These are phyloP conservation scores for Lojkania enalia DNA, from an alignment of 2,329 filamentous ascomycete genomes.

Conservation along the genomic window DNA sequence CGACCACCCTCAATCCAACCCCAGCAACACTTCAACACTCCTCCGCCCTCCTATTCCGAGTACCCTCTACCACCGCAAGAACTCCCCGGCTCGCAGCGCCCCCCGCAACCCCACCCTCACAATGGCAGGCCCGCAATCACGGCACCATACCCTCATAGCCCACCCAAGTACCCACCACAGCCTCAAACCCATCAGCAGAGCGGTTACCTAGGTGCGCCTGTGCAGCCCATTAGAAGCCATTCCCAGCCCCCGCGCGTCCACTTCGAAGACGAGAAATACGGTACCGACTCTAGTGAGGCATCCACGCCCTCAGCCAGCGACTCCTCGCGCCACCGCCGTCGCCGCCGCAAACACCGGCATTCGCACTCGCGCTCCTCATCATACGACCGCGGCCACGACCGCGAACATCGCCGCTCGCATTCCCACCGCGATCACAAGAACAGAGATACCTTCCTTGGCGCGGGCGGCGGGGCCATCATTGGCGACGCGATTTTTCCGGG, in stretches of 20 bases:
- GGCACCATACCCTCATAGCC: constrained; percentile 14
- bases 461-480: constrained; percentile 49
- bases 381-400: constrained; percentile 9
- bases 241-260: constrained; percentile 39
- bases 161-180: constrained; percentile 19
- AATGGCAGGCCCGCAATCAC: constrained; percentile 6
- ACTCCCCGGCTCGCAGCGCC: constrained; percentile 29
- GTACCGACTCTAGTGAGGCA: constrained; percentile 16
- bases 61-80: constrained; percentile 24
- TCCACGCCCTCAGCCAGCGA: constrained; percentile 24
- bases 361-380: constrained; percentile 15
- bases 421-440: constrained; percentile 25
- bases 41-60: constrained; percentile 26
- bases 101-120: constrained; percentile 6
- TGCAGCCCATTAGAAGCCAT: constrained; percentile 31
- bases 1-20: constrained; percentile 19
- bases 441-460: constrained; percentile 49
- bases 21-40: constrained; percentile 12
- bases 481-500: constrained; percentile 52
- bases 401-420: constrained; percentile 13
- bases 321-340: constrained; percentile 19
- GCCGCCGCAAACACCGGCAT: constrained; percentile 16
- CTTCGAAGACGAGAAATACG: constrained; percentile 31
- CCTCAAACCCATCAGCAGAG: constrained; percentile 17
- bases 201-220: constrained; percentile 29